Percentiles rank a stretch among this genome's conserved stretches.
These are phyloP conservation scores for Sporothrix brasiliensis DNA, from an alignment of 2,329 filamentous ascomycete species.

Conservation along the genomic window DNA sequence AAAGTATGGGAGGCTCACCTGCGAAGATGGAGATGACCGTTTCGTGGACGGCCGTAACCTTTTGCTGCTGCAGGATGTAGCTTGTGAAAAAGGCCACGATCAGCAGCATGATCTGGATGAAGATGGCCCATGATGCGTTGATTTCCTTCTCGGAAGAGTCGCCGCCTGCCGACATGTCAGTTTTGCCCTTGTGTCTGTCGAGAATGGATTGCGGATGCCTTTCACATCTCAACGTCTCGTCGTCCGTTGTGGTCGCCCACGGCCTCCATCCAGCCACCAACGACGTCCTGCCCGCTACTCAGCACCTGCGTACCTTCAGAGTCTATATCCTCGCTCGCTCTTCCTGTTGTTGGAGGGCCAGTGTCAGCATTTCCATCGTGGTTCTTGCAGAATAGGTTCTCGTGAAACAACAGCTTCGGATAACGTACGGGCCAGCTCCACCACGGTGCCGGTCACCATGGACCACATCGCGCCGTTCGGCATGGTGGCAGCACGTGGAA, in stretches of 20 bases:
- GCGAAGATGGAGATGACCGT: constrained; percentile 98
- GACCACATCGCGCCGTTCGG: constrained; percentile 20
- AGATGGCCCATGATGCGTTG: constrained; percentile 93
- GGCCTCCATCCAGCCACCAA: not conserved
- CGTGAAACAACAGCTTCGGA: not conserved
- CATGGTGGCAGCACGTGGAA: constrained; percentile 13
- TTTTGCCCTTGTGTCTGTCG: constrained; percentile 24
- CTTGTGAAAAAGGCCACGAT: constrained; percentile 95
- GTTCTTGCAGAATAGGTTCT: not conserved
- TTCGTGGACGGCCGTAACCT: constrained; percentile 96
- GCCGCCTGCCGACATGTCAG: constrained; percentile 53
- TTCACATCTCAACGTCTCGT: not conserved
- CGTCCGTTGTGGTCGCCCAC: not conserved
- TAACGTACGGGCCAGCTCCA: constrained; percentile 48
- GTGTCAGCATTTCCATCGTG: constrained; percentile 14
- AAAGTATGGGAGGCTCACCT: constrained; percentile 54
- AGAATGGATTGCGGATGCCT: too few species aligned
- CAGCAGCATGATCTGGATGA: constrained; percentile 92
- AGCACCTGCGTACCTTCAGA: constrained; percentile 48
- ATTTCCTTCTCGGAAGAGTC: constrained; percentile 92
- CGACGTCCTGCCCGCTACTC: not conserved
- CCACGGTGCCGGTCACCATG: constrained; percentile 43
- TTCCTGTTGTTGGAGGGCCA: constrained; percentile 41
- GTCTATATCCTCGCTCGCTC: constrained; percentile 52
- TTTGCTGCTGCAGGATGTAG: constrained; percentile 94